A percentile compares a stretch with the other conserved stretches of the same genome.
phyloP scores from a whole-genome alignment of 306 rosid species.

The Castanea crenata region DNA sequence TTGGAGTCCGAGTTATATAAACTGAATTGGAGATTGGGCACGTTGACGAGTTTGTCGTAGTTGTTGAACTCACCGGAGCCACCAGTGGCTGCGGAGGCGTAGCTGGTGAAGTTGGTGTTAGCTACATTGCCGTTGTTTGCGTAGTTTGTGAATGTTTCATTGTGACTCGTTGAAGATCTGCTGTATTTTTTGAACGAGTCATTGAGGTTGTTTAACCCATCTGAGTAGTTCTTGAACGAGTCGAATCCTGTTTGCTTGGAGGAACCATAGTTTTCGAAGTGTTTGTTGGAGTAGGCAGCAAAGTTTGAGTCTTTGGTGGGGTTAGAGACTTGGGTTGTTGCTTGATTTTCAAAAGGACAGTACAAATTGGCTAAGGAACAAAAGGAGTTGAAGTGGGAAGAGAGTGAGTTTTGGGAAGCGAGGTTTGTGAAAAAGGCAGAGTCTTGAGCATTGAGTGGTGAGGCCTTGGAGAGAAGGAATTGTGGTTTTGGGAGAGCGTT shows the following conservation, averaged over 20 bases:
- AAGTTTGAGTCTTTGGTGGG: conserved; percentile 43
- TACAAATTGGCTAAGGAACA: conserved; percentile 54
- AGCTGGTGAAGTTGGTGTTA: conserved; percentile 51
- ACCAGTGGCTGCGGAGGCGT: conserved; percentile 39
- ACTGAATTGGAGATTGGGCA: conserved; percentile 68
- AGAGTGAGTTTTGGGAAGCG: conserved; percentile 30
- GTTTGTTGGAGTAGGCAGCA: conserved; percentile 48
- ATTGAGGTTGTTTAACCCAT: conserved; percentile 50
- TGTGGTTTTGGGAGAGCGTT: conserved; percentile 44
- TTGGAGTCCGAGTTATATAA: conserved; percentile 56
- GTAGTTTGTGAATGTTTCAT: conserved; percentile 60
- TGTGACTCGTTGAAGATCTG: conserved; percentile 36
- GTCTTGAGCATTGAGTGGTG: conserved; percentile 58
- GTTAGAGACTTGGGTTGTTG: background rate
- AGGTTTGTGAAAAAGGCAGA: conserved; percentile 42
- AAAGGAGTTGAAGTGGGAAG: conserved; percentile 41
- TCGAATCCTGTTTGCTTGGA: conserved; percentile 44
- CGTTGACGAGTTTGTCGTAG: conserved; percentile 72
- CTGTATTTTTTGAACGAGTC: conserved; percentile 73
- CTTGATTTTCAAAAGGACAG: conserved; percentile 41
- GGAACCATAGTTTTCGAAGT: conserved; percentile 62
- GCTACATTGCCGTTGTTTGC: conserved; percentile 70
- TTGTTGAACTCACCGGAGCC: conserved; percentile 55
- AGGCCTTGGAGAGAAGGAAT: conserved; percentile 69
- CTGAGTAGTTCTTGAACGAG: conserved; percentile 86